A percentile compares a stretch with the other conserved stretches of the same genome.
These are phyloP conservation scores for Chimonanthus praecox DNA, from an alignment of 164 flowering plant species.

Conservation along the genomic window DNA sequence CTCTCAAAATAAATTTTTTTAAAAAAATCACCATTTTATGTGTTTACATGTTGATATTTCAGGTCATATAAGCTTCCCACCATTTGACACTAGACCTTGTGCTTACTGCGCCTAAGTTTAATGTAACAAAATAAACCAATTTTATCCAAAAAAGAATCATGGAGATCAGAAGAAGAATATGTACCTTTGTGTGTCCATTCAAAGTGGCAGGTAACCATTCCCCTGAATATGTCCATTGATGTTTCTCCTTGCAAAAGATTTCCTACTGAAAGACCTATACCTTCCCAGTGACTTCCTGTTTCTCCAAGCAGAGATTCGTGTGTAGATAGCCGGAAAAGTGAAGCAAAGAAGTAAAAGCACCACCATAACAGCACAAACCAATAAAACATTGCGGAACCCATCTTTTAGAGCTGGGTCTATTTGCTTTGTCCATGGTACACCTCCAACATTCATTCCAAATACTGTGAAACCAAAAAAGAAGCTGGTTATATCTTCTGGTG, in stretches of 20 bases:
- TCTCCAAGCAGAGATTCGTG: constrained; percentile 52
- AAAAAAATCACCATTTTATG: not conserved
- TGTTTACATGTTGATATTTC: not conserved
- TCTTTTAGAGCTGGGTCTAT: constrained; percentile 45
- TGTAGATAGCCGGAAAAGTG: constrained; percentile 54
- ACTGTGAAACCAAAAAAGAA: constrained; percentile 31
- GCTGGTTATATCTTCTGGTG: not conserved
- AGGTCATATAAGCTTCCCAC: not conserved
- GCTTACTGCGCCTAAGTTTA: not conserved
- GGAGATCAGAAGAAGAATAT: not conserved
- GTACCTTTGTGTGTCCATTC: not conserved
- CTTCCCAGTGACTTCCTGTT: constrained; percentile 38
- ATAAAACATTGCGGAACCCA: constrained; percentile 81
- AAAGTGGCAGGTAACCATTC: constrained; percentile 44
- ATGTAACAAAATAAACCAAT: not conserved
- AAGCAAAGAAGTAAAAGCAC: constrained; percentile 66
- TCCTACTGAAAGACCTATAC: constrained; percentile 71
- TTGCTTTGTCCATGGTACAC: constrained; percentile 94
- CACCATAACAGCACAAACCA: constrained; percentile 55
- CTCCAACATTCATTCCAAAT: constrained; percentile 99
- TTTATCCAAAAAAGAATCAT: not conserved
- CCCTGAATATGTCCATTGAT: constrained; percentile 19
- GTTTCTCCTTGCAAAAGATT: constrained; percentile 55
- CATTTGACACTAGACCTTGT: not conserved
- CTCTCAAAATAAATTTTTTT: too few relatives aligned